Conservation (phyloP, 805 yeast genomes). For the Zygosaccharomyces siamensis region DNA sequence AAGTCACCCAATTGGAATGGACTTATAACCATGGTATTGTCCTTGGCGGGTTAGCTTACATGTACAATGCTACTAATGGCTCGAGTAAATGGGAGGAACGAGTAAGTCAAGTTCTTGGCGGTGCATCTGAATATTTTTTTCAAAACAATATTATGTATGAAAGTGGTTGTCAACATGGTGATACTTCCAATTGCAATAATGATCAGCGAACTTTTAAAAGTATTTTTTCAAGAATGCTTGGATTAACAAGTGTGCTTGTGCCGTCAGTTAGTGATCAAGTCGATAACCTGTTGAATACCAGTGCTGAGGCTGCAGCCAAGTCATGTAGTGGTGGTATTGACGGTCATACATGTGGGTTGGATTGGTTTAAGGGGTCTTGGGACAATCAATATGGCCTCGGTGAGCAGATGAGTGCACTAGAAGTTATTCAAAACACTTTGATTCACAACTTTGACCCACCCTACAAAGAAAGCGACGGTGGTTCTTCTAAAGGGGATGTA, state of each 20-base stretch:
- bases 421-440: conserved; percentile 50
- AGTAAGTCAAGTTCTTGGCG: conserved; percentile 41
- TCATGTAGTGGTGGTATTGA: conserved; percentile 73
- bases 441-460: conserved; percentile 47
- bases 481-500: conserved; percentile 51
- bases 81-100: conserved; percentile 46
- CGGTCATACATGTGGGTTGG: conserved; percentile 69
- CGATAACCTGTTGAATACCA: conserved; percentile 38
- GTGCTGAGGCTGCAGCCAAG: conserved; percentile 64
- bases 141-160: conserved; percentile 52
- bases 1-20: conserved; percentile 53
- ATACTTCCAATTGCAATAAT: conserved; percentile 49
- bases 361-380: conserved; percentile 56
- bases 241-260: conserved; percentile 50
- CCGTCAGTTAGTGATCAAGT: conserved; percentile 46
- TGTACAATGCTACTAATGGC: conserved; percentile 57
- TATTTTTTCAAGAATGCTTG: conserved; percentile 60
- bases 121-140: conserved; percentile 48
- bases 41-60: conserved; percentile 63
- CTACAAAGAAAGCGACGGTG: conserved; percentile 48
- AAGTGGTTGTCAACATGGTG: conserved; percentile 48
- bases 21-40: conserved; percentile 66
- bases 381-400: conserved; percentile 70
- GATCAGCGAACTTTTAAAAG: conserved; percentile 76
- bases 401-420: conserved; percentile 73